phyloP scores from a whole-genome alignment of 768 basidiomycete genomes.

The Agaricus subrufescens region DNA sequence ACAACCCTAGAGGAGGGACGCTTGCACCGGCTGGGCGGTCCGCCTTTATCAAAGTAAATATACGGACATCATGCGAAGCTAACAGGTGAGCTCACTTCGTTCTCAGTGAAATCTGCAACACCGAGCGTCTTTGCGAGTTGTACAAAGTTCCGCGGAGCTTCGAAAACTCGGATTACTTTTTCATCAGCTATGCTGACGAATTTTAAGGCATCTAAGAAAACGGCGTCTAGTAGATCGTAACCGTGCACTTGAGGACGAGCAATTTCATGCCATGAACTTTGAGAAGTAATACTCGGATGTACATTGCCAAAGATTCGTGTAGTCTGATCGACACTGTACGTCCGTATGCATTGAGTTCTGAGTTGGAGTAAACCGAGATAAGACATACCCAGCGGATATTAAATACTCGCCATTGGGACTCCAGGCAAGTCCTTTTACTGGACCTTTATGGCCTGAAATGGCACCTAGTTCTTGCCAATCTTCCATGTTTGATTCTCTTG shows the following conservation, averaged over 20 bases:
- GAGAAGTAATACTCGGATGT: slow-evolving; percentile 1
- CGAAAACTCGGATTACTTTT: slow-evolving; percentile 91
- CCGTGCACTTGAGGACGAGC: slow-evolving; percentile 95
- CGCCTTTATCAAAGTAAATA: slow-evolving; percentile 31
- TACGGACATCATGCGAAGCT: not conserved
- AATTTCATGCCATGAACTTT: slow-evolving; percentile 72
- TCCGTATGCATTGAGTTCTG: slow-evolving; percentile 7
- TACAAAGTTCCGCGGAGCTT: slow-evolving; percentile 82
- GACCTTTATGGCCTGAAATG: slow-evolving; percentile 78
- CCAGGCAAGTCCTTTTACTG: slow-evolving; percentile 82
- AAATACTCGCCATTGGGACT: slow-evolving; percentile 83
- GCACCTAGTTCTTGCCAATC: slow-evolving; percentile 78
- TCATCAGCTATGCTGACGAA: slow-evolving; percentile 95
- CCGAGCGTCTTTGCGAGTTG: slow-evolving; percentile 49
- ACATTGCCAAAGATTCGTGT: slow-evolving; percentile 78
- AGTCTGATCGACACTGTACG: slow-evolving; percentile 79
- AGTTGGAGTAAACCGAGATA: not conserved
- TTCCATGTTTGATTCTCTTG: slow-evolving; percentile 25
- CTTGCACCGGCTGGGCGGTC: slow-evolving; percentile 73
- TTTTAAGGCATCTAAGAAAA: slow-evolving; percentile 68
- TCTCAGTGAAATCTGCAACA: slow-evolving; percentile 41
- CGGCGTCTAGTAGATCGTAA: slow-evolving; percentile 82
- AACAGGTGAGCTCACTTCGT: slow-evolving; percentile 36
- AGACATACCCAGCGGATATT: slow-evolving; percentile 72
- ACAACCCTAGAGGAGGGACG: slow-evolving; percentile 90